A percentile compares a stretch with the other conserved stretches of the same genome.
These are phyloP conservation scores for Sedum album DNA, from an alignment of 164 flowering plant species.

Conservation along the genomic window DNA sequence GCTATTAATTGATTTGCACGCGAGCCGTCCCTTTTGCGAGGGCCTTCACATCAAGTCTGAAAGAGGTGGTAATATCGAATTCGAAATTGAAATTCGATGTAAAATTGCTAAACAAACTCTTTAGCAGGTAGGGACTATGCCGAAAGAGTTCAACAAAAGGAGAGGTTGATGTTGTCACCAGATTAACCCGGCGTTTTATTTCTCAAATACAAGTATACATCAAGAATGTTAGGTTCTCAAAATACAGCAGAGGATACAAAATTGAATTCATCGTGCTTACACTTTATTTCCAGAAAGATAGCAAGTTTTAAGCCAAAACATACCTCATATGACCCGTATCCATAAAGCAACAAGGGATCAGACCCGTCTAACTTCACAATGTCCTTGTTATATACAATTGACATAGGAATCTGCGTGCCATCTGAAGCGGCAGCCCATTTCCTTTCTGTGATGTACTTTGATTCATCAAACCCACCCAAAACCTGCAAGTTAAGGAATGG, in stretches of 20 bases:
- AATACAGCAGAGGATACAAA: neutral
- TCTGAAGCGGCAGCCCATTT: slow-evolving; percentile 81
- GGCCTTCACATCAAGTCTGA: too few relatives aligned
- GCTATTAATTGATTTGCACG: neutral
- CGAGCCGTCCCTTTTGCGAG: too few relatives aligned
- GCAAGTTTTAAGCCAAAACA: neutral
- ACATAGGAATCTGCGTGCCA: slow-evolving; percentile 73
- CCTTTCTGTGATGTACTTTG: slow-evolving; percentile 72
- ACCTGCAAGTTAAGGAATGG: slow-evolving; percentile 31
- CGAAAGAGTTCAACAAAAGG: neutral
- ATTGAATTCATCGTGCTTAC: neutral
- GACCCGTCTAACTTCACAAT: slow-evolving; percentile 81
- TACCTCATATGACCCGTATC: slow-evolving; percentile 98
- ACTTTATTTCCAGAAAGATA: neutral
- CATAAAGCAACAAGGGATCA: slow-evolving; percentile 79
- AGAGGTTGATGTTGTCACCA: neutral
- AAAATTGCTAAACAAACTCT: neutral
- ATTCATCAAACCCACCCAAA: slow-evolving; percentile 73
- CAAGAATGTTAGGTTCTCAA: neutral
- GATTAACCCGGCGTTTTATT: neutral
- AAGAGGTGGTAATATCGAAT: too few relatives aligned
- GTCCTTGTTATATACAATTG: slow-evolving; percentile 54
- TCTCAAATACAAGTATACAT: neutral
- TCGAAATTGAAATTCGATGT: neutral
- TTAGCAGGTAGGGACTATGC: neutral